Evolutionary conservation across 352 stramenopile genomes (phyloP).

Genomic region (Proteromonas lacertae): DNA sequence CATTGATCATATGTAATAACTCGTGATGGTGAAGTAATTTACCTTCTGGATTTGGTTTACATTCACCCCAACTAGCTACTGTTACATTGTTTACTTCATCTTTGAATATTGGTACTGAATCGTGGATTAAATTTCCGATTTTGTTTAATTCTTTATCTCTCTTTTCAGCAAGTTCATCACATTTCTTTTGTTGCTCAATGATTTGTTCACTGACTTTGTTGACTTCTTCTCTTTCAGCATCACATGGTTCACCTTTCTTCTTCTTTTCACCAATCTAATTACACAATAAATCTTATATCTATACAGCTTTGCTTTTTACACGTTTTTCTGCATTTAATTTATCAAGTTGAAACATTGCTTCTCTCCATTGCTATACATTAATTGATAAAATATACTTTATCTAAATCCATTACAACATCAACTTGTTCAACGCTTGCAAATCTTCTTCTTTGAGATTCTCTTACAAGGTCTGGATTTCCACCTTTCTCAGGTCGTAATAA

Average conservation of each 20-base stretch:
- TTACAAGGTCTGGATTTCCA: conserved; percentile 65
- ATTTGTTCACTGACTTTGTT: conserved; percentile 24
- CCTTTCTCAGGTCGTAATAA: conserved; percentile 65
- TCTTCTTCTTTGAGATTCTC: conserved; percentile 57
- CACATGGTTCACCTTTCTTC: conserved; percentile 1
- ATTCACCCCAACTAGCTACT: conserved; percentile 22
- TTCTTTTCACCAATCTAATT: conserved; percentile 5
- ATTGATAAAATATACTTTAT: conserved; percentile 46
- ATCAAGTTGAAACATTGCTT: background rate
- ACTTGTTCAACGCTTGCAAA: conserved; percentile 65
- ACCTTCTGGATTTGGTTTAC: conserved; percentile 1
- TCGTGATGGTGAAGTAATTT: conserved; percentile 8
- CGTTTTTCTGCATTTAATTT: background rate
- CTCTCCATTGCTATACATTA: background rate
- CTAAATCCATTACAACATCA: conserved; percentile 62
- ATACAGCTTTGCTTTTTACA: conserved; percentile 7
- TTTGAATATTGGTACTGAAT: conserved; percentile 62
- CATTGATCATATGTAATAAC: conserved; percentile 74
- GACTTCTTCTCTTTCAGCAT: conserved; percentile 22
- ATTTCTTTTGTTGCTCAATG: conserved; percentile 8
- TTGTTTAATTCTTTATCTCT: conserved; percentile 20
- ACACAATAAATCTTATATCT: background rate
- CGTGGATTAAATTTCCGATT: conserved; percentile 88
- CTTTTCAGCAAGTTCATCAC: conserved; percentile 16
- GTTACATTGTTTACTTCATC: conserved; percentile 78